These are phyloP conservation scores for Debaryomyces maramus DNA, from an alignment of 805 yeast genomes.

Conservation along the genomic window DNA sequence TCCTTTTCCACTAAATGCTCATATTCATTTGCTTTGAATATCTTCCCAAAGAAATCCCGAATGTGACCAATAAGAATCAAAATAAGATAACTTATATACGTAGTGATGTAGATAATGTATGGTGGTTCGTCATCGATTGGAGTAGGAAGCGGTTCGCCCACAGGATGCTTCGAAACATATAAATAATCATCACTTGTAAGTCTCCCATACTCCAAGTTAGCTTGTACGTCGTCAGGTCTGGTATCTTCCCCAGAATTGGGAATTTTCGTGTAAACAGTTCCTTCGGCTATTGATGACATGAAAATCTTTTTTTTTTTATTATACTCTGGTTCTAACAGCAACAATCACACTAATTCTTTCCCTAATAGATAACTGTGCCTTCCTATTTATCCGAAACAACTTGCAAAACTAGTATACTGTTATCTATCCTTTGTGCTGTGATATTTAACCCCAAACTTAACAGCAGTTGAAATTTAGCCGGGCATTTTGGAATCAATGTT, in stretches of 20 bases:
- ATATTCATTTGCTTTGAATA: conserved; percentile 65
- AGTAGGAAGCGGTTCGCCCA: conserved; percentile 57
- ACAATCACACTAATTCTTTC: too few relatives aligned
- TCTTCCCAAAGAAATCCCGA: conserved; percentile 82
- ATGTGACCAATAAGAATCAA: conserved; percentile 87
- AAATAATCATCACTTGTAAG: conserved; percentile 65
- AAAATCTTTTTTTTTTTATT: too few relatives aligned
- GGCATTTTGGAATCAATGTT: too few relatives aligned
- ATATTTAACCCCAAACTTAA: too few relatives aligned
- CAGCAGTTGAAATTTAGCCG: too few relatives aligned
- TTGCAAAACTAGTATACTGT: too few relatives aligned
- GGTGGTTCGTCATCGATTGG: conserved; percentile 85
- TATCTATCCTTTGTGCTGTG: too few relatives aligned
- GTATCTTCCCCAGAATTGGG: conserved; percentile 42
- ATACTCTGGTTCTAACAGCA: too few relatives aligned
- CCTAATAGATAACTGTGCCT: too few relatives aligned
- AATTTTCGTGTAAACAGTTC: conserved; percentile 18
- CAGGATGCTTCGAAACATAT: conserved; percentile 58
- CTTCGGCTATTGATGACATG: too few relatives aligned
- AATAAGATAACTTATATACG: conserved; percentile 82
- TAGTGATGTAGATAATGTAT: conserved; percentile 70
- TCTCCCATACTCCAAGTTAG: conserved; percentile 72
- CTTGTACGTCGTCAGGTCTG: conserved; percentile 30
- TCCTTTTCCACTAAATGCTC: conserved; percentile 69
- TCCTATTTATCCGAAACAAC: too few relatives aligned